phyloP scores from a whole-genome alignment of 1,284 basidiomycete genomes.

The Microbotryum violaceum region DNA sequence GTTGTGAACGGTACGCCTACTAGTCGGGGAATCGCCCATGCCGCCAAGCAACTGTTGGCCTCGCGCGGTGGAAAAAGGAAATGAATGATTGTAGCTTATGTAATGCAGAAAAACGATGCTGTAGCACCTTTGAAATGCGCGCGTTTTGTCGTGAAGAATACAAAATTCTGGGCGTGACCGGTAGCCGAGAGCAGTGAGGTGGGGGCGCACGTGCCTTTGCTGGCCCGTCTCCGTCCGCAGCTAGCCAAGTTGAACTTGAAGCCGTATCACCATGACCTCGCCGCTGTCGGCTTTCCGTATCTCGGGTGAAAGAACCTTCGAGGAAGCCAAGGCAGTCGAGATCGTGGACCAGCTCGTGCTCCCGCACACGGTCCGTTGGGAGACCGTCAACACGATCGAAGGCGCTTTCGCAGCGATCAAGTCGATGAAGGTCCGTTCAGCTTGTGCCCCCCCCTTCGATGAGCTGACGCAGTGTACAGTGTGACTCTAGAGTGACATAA shows the following conservation, averaged over 20 bases:
- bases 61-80: no score
- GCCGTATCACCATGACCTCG: neutral
- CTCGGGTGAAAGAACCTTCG: constrained; percentile 14
- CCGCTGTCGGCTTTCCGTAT: constrained; percentile 30
- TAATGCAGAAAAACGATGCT: neutral
- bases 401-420: constrained; percentile 86
- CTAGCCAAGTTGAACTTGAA: neutral
- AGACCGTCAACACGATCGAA: constrained; percentile 61
- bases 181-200: no score
- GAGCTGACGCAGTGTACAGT: neutral
- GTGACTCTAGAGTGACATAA: no score
- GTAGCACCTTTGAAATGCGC: no score
- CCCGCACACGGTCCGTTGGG: constrained; percentile 61
- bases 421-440: constrained; percentile 65
- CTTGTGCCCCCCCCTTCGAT: no score
- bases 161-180: no score
- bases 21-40: no score
- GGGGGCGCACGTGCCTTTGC: neutral
- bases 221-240: neutral
- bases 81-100: no score
- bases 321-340: constrained; percentile 29
- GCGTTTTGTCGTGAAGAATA: no score
- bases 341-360: constrained; percentile 36
- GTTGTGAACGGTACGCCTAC: no score
- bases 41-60: no score